These are phyloP conservation scores for Marsdenia floribunda DNA, from an alignment of 257 asterid genomes.

Conservation along the genomic window DNA sequence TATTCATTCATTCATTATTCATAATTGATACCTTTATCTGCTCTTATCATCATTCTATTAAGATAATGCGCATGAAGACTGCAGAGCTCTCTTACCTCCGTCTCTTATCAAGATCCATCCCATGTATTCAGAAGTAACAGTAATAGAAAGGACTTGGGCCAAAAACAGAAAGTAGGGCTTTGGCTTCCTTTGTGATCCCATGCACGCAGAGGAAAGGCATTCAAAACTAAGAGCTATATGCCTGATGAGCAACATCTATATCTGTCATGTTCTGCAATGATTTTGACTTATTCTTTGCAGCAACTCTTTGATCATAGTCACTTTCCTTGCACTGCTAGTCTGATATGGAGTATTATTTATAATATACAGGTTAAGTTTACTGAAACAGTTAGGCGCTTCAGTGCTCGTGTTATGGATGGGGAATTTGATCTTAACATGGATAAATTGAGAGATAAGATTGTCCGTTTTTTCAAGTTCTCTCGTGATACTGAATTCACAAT, in stretches of 20 bases:
- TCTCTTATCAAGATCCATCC: neutral
- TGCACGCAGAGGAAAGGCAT: neutral
- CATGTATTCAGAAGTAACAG: neutral
- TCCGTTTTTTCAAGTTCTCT: constrained; percentile 51
- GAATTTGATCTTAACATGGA: constrained; percentile 40
- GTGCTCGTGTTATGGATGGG: constrained; percentile 30
- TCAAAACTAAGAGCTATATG: neutral
- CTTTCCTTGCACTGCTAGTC: neutral
- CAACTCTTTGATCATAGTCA: neutral
- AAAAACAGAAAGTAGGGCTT: neutral
- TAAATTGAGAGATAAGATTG: constrained; percentile 56
- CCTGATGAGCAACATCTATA: neutral
- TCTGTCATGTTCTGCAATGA: too few species aligned
- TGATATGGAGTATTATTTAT: neutral
- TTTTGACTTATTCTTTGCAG: neutral
- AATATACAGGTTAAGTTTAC: constrained; percentile 66
- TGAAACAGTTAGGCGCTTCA: constrained; percentile 75
- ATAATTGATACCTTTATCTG: too few species aligned
- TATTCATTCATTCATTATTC: too few species aligned
- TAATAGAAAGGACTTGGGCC: neutral
- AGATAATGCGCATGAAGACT: too few species aligned
- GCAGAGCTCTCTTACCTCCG: neutral
- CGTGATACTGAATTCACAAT: constrained; percentile 48
- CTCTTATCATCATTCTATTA: too few species aligned
- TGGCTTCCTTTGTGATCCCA: neutral